These are phyloP conservation scores for Penicillium nordicum DNA, from an alignment of 2,329 filamentous ascomycete genomes.

Conservation along the genomic window DNA sequence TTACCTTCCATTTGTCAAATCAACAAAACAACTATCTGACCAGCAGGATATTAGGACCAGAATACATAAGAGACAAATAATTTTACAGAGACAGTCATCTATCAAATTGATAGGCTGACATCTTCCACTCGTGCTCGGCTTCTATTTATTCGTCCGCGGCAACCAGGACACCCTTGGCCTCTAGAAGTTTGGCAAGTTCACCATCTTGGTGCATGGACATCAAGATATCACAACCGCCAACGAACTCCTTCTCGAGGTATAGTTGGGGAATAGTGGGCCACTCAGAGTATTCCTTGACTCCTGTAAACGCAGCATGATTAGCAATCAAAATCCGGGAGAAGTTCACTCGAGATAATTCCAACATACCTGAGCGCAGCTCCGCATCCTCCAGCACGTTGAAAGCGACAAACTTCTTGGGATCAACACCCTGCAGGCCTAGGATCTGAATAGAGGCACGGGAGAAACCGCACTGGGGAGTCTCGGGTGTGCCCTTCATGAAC, in stretches of 20 bases:
- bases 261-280: conserved; percentile 99
- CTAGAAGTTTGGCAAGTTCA: conserved; percentile 83
- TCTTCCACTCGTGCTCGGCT: background rate
- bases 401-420: conserved; percentile 93
- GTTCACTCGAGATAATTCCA: background rate
- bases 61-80: conserved; percentile 10
- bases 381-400: conserved; percentile 95
- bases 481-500: conserved; percentile 99
- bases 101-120: conserved; percentile 6
- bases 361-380: conserved; percentile 74
- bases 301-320: conserved; percentile 44
- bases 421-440: conserved; percentile 87
- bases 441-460: conserved; percentile 94
- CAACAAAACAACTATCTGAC: conserved; percentile 2
- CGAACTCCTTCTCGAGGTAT: conserved; percentile 91
- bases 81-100: conserved; percentile 15
- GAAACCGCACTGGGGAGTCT: conserved; percentile 94
- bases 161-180: conserved; percentile 85
- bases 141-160: conserved; percentile 49
- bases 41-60: conserved; percentile 9
- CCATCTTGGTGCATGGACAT: conserved; percentile 97
- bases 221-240: conserved; percentile 96
- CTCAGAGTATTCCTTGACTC: conserved; percentile 98
- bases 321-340: background rate
- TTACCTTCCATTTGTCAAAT: background rate